Base-by-base conservation (phyloP, 1,284 basidiomycete genomes). In the Stereum hirsutum region DNA sequence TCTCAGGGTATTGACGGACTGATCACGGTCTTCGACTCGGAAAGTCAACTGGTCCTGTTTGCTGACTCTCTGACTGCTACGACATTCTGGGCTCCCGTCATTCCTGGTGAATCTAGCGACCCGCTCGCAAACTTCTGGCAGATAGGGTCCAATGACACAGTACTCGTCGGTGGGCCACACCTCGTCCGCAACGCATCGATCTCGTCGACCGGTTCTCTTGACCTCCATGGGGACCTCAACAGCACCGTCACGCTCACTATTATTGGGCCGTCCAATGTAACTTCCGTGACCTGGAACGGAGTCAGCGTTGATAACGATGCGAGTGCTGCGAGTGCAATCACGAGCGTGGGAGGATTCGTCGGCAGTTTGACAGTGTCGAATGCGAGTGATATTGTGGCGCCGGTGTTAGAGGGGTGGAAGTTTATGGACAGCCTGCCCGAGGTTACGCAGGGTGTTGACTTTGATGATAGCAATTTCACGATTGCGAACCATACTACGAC, bases 391-490 rank as follows among this genome's bases (percentile, higher is more conserved):
- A 51, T 63, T 26, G 47, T 42, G 12, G 52, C 59, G 10, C 72
- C 72, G 17, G 51, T 45, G 40, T 61, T 87, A 48, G 60, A 57
- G 4, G 65, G 69, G 8, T 90, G 88, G 88, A 80, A 67, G 57
- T 89, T 75, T 54, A 65, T 66, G 32, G 72, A 89, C 49, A 81
- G 79, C 53, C 59, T 90, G 32, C 87, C 87, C 0, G 87, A 90
- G 61, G 68, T 81, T 12, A 55, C 60, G 31, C 42, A n/a, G 8
- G 19, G n/a, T 7, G 14, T 49, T 0, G 58, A 51, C 15, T 89
- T 78, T 52, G 70, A 74, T 45, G 86, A 89, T 57, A 59, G 61
- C 2, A 52, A 53, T 5, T 89, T 87, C 87, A 62, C 65, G 1
- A 52, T 70, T 26, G 87, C 85, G 24, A 69, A 87, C 51, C 75